Conservation (phyloP, 164 flowering plant species). For the Umbellularia californica region DNA sequence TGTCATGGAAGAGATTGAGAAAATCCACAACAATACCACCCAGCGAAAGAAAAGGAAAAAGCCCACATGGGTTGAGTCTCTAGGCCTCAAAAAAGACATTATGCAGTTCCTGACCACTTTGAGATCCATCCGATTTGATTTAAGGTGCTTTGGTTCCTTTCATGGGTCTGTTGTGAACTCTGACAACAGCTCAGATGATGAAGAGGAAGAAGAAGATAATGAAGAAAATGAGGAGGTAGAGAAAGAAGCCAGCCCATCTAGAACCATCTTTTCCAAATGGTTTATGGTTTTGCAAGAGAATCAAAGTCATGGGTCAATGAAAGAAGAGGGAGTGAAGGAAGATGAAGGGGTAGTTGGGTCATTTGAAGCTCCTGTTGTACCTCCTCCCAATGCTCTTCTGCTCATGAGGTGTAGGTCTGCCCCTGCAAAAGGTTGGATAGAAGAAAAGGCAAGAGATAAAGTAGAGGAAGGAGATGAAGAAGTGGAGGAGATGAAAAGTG, state of each 20-base stretch:
- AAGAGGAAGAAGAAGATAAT: conserved; percentile 25
- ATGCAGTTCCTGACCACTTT: conserved; percentile 74
- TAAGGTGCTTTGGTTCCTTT: conserved; percentile 71
- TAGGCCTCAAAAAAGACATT: conserved; percentile 78
- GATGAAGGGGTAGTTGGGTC: conserved; percentile 13
- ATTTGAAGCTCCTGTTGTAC: conserved; percentile 25
- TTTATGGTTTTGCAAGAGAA: conserved; percentile 78
- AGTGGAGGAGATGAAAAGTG: conserved; percentile 17
- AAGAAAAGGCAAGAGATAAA: conserved; percentile 3
- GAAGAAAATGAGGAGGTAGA: conserved; percentile 33
- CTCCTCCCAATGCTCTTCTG: conserved; percentile 82
- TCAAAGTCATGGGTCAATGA: conserved; percentile 15
- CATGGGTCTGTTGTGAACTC: conserved; percentile 27
- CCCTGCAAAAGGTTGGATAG: conserved; percentile 69
- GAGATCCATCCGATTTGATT: conserved; percentile 51
- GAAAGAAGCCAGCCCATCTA: conserved; percentile 26
- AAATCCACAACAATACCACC: conserved; percentile 40
- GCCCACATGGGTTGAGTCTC: conserved; percentile 49
- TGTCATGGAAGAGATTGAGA: conserved; percentile 92
- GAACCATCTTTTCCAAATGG: conserved; percentile 72
- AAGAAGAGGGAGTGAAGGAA: conserved; percentile 3
- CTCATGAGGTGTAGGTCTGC: conserved; percentile 95
- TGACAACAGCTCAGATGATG: conserved; percentile 40
- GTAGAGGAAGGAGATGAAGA: conserved; percentile 19
- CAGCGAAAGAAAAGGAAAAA: conserved; percentile 32